Conservation (phyloP, 78 protist species). For the Dictyostelium firmibasis region DNA sequence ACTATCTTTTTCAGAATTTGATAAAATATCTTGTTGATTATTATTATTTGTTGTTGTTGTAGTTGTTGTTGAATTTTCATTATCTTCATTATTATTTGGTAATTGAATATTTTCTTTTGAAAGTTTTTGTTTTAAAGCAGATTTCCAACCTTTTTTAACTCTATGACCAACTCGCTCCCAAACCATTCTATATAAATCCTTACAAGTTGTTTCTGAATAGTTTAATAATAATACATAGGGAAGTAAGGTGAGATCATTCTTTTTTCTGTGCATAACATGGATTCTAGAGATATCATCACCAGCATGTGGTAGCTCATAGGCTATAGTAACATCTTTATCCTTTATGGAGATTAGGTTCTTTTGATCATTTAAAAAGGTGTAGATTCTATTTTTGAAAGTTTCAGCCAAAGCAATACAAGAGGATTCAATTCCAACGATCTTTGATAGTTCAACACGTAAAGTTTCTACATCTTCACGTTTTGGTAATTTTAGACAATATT, state of each 20-base stretch:
- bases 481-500: constrained; percentile 25
- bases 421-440: constrained; percentile 52
- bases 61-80: not conserved
- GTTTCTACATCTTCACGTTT: constrained; percentile 50
- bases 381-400: constrained; percentile 31
- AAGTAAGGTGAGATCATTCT: not conserved
- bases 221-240: constrained; percentile 63
- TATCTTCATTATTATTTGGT: not conserved
- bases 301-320: constrained; percentile 67
- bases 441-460: constrained; percentile 39
- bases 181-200: constrained; percentile 62
- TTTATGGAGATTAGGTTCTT: constrained; percentile 4
- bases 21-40: not conserved
- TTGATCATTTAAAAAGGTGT: constrained; percentile 62
- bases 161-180: constrained; percentile 80
- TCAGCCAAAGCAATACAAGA: constrained; percentile 64
- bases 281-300: constrained; percentile 65
- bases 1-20: constrained; percentile 35
- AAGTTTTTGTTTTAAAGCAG: not conserved
- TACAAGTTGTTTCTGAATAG: constrained; percentile 51
- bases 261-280: constrained; percentile 56
- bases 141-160: constrained; percentile 72
- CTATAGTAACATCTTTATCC: constrained; percentile 44
- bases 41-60: not conserved
- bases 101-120: not conserved